Evolutionary conservation across 768 basidiomycete species (phyloP), one percentile per base, ranked within the genome.

Genomic region (Hebeloma cylindrosporum): DNA sequence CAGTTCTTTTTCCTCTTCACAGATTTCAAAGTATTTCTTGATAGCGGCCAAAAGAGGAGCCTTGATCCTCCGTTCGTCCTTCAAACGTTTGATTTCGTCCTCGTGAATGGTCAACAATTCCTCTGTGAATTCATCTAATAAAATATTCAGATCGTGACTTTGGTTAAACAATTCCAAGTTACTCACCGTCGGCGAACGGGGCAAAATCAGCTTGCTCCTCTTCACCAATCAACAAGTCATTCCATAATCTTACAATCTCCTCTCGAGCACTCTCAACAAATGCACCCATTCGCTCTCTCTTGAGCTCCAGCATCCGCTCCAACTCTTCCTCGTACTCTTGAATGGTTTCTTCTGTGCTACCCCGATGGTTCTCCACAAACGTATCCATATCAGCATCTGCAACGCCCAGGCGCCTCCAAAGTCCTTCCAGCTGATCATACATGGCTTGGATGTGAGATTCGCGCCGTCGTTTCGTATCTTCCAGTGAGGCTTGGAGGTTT

Each of bases 1-100:
- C 21, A 98, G 73, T 58, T 95, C 92, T 60, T 84, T 88, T 68
- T 93, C 85, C 52, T 97, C 93, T 40, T 84, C 80, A 32, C 87
- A 89, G 18, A 99, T 88, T 27, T 89, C 85, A 56, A 94, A 86
- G 70, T 96, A 99, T 66, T 86, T 92, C 66, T 80, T 80, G 51
- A 97, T 82, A 36, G 75, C 72, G 0, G 80, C 75, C 25, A 99
- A 70, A 1, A 97, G 69, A 0, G 85, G 80, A 1, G 79, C 83
- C 64, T 94, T 94, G 42, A 77, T 68, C 49, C 83, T 73, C n/a
- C 83, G 75, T 58, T 97, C 94, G 21, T 87, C 83, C 57, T 90
- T 89, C 23, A 97, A 72, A 17, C 82, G 77, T 47, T 73, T 74
- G 53, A 93, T 88, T 60, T 95, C 91, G 11, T 85, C 80, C 60